These are phyloP conservation scores for Trametes punicea DNA, from an alignment of 768 basidiomycete species.

Conservation along the genomic window DNA sequence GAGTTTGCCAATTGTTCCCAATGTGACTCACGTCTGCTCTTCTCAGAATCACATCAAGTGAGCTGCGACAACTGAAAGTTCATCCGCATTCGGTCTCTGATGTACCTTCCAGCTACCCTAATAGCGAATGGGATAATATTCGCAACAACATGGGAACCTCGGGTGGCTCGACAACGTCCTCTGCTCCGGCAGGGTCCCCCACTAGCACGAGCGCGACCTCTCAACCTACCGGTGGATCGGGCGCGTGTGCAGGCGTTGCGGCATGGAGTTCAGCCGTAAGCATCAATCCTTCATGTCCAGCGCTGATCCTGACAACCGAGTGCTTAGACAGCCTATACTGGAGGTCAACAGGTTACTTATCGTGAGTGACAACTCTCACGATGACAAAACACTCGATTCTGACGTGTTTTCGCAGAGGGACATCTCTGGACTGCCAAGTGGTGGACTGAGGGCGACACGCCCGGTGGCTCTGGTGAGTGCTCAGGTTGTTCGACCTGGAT, in stretches of 20 bases:
- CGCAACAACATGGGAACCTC: constrained; percentile 53
- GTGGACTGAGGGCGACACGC: constrained; percentile 60
- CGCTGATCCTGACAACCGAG: background rate
- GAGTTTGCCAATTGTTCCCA: background rate
- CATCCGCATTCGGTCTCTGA: background rate
- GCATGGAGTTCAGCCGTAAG: constrained; percentile 47
- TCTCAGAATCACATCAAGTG: constrained; percentile 52
- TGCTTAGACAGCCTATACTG: constrained; percentile 41
- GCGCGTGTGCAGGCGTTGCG: constrained; percentile 40
- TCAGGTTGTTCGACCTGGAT: background rate
- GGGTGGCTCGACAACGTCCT: constrained; percentile 22
- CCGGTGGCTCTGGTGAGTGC: constrained; percentile 46
- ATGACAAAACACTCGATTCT: too few species aligned
- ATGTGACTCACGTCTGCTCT: background rate
- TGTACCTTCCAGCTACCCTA: constrained; percentile 41
- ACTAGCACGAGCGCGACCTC: constrained; percentile 15
- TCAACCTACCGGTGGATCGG: background rate
- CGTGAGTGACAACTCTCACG: constrained; percentile 31
- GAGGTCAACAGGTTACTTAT: constrained; percentile 45
- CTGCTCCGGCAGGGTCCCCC: constrained; percentile 15
- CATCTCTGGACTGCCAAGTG: constrained; percentile 60
- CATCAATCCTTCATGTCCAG: background rate
- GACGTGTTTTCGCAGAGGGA: constrained; percentile 32
- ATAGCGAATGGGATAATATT: constrained; percentile 72
- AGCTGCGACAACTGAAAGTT: background rate